Base-by-base conservation (phyloP, 2,329 filamentous ascomycete species). In the Podosphaera xanthii region DNA sequence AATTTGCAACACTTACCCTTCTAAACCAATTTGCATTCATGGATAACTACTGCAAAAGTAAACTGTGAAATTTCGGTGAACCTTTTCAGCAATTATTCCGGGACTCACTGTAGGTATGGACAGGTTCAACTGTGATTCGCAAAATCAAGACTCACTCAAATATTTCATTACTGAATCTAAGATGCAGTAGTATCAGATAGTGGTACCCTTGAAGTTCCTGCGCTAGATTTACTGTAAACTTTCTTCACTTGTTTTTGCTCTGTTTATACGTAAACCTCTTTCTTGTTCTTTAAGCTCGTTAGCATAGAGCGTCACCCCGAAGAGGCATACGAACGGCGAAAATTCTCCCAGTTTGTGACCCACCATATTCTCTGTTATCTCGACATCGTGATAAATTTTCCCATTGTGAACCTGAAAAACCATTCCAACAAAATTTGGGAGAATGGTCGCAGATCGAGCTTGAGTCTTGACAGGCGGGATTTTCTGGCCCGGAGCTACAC, bases 321-420 rank as follows among this genome's bases (percentile, higher is more conserved):
- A 36, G 2, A 48, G 2, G 34, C 31, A 9, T 36, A 12, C 34
- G 12, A 77, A 86, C 83, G 77, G 71, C 61, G 82, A 79, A 69
- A 86, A 87, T 71, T 87, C 84, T 64, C 84, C 84, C 64, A 87
- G 71, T 69, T 87, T 87, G 68, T 84, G 79, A 59, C 84, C 84
- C 9, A 87, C 84, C 84, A 87, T 87, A 67, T 87, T 81, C 69
- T 87, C 84, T 1, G 83, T 86, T 62, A 87, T 81, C 59, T 75
- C 74, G 40, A 87, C 75, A 67, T 86, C 83, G 57, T 80, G 70
- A 67, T 87, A 87, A 12, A 72, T 76, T 72, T 86, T 87, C 48
- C 84, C 84, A 69, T 86, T 86, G 69, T 87, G 81, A 35, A 87
- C 77, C 64, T 83, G 78, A 68, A 87, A 87, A 65, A 78, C 76